Conservation (phyloP, 495 filamentous ascomycete genomes). For the Penicillium canariense region DNA sequence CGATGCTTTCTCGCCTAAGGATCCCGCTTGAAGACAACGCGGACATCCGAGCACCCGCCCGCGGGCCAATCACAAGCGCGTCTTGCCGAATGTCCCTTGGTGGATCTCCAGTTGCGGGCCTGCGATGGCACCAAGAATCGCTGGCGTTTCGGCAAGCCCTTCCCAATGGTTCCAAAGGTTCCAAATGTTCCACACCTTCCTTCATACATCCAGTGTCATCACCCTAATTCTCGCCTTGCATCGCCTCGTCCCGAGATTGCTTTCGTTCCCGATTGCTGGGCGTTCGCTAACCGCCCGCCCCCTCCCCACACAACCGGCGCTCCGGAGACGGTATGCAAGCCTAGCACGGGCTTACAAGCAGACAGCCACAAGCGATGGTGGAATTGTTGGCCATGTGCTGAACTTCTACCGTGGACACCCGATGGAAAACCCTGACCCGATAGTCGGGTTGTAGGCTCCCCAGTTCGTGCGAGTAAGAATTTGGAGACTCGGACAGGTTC, state of each 20-base stretch:
- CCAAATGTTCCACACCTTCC: neutral
- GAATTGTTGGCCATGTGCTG: neutral
- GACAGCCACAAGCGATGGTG: neutral
- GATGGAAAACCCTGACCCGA: neutral
- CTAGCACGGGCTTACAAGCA: neutral
- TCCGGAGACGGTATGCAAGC: neutral
- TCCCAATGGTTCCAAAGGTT: neutral
- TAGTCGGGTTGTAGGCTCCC: neutral
- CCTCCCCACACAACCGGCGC: neutral
- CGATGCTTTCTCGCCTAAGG: conserved; percentile 36
- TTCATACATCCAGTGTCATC: conserved; percentile 1
- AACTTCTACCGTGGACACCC: neutral
- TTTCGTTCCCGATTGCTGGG: conserved; percentile 12
- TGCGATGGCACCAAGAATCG: neutral
- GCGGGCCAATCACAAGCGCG: conserved; percentile 33
- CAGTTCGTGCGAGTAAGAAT: neutral
- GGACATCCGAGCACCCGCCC: conserved; percentile 23
- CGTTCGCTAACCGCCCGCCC: neutral
- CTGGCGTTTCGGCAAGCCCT: neutral
- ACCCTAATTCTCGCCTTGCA: conserved; percentile 1
- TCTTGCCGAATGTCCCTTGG: conserved; percentile 36
- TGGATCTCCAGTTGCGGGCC: conserved; percentile 1
- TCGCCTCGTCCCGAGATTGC: neutral
- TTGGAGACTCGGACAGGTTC: neutral
- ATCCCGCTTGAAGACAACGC: conserved; percentile 43